These are phyloP conservation scores for Tulasnella sp. DNA, from an alignment of 768 basidiomycete species.

Conservation along the genomic window DNA sequence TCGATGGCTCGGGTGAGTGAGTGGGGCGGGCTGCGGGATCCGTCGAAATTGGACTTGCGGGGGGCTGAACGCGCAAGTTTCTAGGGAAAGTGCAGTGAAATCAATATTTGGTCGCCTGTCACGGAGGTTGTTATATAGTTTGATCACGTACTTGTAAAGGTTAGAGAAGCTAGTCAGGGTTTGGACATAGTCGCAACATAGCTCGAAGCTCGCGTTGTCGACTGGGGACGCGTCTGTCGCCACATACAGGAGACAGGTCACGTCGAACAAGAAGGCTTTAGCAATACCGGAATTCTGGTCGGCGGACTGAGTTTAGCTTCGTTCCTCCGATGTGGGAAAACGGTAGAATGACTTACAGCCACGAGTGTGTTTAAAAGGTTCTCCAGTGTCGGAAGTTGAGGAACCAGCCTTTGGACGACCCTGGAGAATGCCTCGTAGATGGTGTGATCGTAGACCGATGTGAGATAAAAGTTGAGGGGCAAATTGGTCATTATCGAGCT, in stretches of 20 bases:
- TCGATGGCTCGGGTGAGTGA: conserved; percentile 12
- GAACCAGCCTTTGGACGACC: conserved; percentile 81
- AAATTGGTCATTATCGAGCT: conserved; percentile 58
- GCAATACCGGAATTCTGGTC: conserved; percentile 82
- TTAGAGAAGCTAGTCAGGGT: conserved; percentile 83
- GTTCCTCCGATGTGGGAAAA: not conserved
- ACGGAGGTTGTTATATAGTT: not conserved
- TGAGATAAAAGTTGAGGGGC: conserved; percentile 81
- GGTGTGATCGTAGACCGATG: conserved; percentile 89
- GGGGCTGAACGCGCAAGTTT: not conserved
- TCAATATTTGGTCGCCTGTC: not conserved
- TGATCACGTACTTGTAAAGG: conserved; percentile 64
- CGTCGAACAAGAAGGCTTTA: conserved; percentile 92
- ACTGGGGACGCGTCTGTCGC: conserved; percentile 92
- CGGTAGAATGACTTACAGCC: conserved; percentile 45
- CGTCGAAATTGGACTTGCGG: not conserved
- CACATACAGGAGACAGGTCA: conserved; percentile 77
- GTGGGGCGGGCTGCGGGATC: not conserved
- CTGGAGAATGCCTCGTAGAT: conserved; percentile 89
- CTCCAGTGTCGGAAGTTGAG: conserved; percentile 80
- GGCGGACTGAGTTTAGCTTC: not conserved
- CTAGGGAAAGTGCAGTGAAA: not conserved
- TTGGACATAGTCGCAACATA: conserved; percentile 87
- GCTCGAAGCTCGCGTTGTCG: conserved; percentile 78
- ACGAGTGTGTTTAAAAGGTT: conserved; percentile 83